Base-by-base conservation (phyloP, 2,329 filamentous ascomycete genomes). In the Penicillium polonicum region DNA sequence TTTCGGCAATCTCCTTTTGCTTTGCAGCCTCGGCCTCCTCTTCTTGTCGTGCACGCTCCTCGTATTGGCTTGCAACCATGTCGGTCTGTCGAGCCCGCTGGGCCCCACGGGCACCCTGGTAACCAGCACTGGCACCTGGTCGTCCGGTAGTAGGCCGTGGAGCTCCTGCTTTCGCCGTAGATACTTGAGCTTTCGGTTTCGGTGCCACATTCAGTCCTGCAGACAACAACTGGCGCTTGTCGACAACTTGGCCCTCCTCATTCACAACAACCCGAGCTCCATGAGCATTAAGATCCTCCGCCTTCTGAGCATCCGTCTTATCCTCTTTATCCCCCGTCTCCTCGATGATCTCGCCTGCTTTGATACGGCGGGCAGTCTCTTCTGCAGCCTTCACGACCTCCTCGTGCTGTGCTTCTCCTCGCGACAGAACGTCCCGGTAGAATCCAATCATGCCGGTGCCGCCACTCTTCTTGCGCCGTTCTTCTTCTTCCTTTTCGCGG, bases 171-270 rank as follows among this genome's bases (percentile, higher is more conserved):
- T 62, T 55, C 33, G 65, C 54, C 23, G 61, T 63, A 48, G 64
- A 49, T 17, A 63, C 51, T n/a, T 63, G 57, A 9, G 63, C 46
- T 64, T 83, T 84, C 5, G 80, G 79, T 59, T 84, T 85, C 3
- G 80, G 76, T 2, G 80, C 80, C 38, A 87, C 79, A 64, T 88
- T 88, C 48, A 88, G 71, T 21, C 85, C 85, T 3, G 85, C 85
- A 31, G 78, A 78, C 9, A 88, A 78, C 2, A 88, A 72, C 65
- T 88, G 84, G 7, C 85, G 78, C 71, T 87, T 87, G 65, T 88
- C 85, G 31, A 84, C 82, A 9, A 88, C 79, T 62, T 87, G 81
- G 3, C 85, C 85, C 42, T 88, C 85, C 38, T 88, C 85, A 61
- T 87, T 87, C 60, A 87, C 65, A 12, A 80, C 76, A 43, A 88